Percentiles rank a stretch among this genome's conserved stretches.
These are phyloP conservation scores for Trypethelium eluteriae DNA, from an alignment of 495 filamentous ascomycete species.

Conservation along the genomic window DNA sequence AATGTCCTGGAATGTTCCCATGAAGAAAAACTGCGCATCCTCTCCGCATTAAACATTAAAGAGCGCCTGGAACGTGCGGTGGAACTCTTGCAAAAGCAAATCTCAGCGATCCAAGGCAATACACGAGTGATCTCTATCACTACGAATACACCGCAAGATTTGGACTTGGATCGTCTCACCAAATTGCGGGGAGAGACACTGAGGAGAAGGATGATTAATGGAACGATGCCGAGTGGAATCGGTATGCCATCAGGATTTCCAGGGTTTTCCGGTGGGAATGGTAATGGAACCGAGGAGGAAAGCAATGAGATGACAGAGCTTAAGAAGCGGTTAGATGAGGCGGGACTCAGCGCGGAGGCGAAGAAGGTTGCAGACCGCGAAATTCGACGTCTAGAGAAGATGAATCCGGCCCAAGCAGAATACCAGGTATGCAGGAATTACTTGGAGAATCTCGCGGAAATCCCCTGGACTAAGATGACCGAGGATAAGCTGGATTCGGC, in stretches of 20 bases:
- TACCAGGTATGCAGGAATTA: constrained; percentile 93
- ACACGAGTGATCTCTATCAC: constrained; percentile 68
- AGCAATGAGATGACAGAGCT: constrained; percentile 82
- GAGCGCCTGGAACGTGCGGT: constrained; percentile 71
- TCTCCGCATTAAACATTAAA: constrained; percentile 67
- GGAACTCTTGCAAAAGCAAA: constrained; percentile 69
- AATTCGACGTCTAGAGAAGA: constrained; percentile 80
- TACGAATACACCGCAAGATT: constrained; percentile 32
- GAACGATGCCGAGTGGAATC: constrained; percentile 43
- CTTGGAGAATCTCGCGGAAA: constrained; percentile 86
- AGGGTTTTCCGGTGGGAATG: constrained; percentile 38
- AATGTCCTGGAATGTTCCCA: constrained; percentile 77
- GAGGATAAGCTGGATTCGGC: constrained; percentile 79
- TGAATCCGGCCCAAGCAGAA: constrained; percentile 90
- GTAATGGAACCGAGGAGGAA: constrained; percentile 52
- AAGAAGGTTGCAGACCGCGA: constrained; percentile 84
- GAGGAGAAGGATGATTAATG: constrained; percentile 43
- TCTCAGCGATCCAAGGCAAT: constrained; percentile 71
- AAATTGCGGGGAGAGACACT: constrained; percentile 48
- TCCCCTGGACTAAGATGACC: constrained; percentile 84
- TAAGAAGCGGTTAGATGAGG: constrained; percentile 74
- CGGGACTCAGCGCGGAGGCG: constrained; percentile 66
- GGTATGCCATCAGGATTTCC: constrained; percentile 38
- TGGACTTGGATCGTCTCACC: constrained; percentile 44
- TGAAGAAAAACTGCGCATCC: constrained; percentile 79